Conservation (phyloP, 2,329 filamentous ascomycete species). For the Cladophialophora carrionii region DNA sequence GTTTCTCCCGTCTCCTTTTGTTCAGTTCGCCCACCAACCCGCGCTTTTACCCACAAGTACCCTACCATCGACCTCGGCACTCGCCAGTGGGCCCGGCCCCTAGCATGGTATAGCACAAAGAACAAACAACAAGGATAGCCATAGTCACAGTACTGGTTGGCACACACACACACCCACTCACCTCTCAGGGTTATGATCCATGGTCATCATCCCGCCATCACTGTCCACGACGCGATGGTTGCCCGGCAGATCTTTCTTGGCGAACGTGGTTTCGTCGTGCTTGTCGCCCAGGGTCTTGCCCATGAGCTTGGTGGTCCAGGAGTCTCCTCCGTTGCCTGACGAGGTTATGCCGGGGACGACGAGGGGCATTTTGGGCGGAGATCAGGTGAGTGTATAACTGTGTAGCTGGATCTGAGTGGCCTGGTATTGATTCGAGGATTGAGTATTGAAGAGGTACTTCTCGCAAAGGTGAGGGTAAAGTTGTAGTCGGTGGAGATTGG, state of each 20-base stretch:
- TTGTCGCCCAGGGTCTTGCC: conserved; percentile 52
- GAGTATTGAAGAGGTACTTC: neutral
- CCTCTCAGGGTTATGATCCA: conserved; percentile 51
- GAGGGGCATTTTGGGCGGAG: conserved; percentile 48
- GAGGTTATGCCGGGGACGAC: conserved; percentile 51
- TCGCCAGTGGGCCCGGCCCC: too few relatives aligned
- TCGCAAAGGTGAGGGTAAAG: neutral
- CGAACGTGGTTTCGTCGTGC: conserved; percentile 45
- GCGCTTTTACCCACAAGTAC: too few relatives aligned
- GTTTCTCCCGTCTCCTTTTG: too few relatives aligned
- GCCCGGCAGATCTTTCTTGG: conserved; percentile 52
- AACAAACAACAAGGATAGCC: too few relatives aligned
- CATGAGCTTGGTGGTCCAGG: conserved; percentile 51
- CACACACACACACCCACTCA: too few relatives aligned
- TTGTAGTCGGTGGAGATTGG: neutral
- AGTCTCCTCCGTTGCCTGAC: conserved; percentile 28
- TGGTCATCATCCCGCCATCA: conserved; percentile 44
- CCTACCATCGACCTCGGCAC: too few relatives aligned
- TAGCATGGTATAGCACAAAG: too few relatives aligned
- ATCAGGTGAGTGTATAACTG: too few relatives aligned
- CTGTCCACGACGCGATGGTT: conserved; percentile 49
- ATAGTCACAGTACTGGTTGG: too few relatives aligned
- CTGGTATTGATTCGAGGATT: neutral
- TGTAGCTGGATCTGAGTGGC: too few relatives aligned
- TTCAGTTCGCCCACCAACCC: too few relatives aligned